Evolutionary conservation across 352 stramenopile genomes (phyloP).

Genomic region (Plasmopara viticola): DNA sequence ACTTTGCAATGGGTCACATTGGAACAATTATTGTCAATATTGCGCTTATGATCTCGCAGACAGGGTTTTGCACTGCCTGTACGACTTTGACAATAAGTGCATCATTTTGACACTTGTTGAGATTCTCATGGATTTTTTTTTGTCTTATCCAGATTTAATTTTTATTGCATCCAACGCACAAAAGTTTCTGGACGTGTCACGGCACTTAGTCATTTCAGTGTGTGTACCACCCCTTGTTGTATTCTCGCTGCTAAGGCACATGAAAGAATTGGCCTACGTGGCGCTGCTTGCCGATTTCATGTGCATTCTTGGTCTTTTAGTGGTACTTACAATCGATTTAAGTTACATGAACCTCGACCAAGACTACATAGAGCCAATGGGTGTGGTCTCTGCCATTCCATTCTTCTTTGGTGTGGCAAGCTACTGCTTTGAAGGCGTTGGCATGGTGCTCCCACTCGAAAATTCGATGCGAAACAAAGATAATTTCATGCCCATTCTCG

Average conservation of each 20-base stretch:
- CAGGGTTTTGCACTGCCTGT: slow-evolving; percentile 87
- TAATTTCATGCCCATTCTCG: slow-evolving; percentile 70
- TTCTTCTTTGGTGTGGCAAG: slow-evolving; percentile 88
- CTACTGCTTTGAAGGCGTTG: slow-evolving; percentile 89
- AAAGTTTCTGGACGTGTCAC: slow-evolving; percentile 57
- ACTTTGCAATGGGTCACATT: slow-evolving; percentile 55
- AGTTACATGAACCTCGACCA: slow-evolving; percentile 52
- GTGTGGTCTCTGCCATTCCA: slow-evolving; percentile 56
- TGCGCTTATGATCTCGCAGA: slow-evolving; percentile 82
- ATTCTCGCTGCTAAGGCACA: slow-evolving; percentile 83
- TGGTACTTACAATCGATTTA: slow-evolving; percentile 83
- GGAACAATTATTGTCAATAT: slow-evolving; percentile 78
- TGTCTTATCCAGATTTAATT: slow-evolving; percentile 64
- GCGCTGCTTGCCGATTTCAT: slow-evolving; percentile 85
- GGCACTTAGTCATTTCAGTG: slow-evolving; percentile 44
- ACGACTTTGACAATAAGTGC: slow-evolving; percentile 8
- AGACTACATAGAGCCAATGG: slow-evolving; percentile 46
- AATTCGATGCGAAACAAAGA: slow-evolving; percentile 74
- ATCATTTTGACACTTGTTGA: background rate
- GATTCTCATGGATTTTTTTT: background rate
- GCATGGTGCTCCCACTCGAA: slow-evolving; percentile 85
- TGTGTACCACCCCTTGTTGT: slow-evolving; percentile 60
- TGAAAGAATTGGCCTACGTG: slow-evolving; percentile 84
- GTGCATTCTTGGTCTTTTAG: slow-evolving; percentile 77
- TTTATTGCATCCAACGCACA: slow-evolving; percentile 88